Percentiles rank a stretch among this genome's conserved stretches.
Conservation (phyloP, 1,284 basidiomycete species). For the Naganishia liquefaciens region DNA sequence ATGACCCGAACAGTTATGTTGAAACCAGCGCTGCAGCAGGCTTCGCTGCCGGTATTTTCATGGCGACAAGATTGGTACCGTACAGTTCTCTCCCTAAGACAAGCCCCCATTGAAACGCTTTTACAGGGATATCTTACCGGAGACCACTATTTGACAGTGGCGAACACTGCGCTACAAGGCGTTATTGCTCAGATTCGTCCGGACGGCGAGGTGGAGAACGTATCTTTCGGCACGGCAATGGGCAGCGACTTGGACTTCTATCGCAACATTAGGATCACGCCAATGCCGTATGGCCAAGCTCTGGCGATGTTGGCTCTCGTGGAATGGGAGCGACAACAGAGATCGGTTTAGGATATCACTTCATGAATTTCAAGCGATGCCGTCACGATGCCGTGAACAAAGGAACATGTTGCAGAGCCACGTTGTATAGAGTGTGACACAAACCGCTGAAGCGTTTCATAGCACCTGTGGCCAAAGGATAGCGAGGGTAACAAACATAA, state of each 20-base stretch:
- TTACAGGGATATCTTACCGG: slow-evolving; percentile 49
- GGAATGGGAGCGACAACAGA: slow-evolving; percentile 47
- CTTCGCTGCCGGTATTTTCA: slow-evolving; percentile 64
- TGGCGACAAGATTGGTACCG: slow-evolving; percentile 58
- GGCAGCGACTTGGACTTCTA: slow-evolving; percentile 62
- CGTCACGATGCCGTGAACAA: too few relatives aligned
- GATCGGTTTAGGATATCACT: not conserved
- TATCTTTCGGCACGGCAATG: slow-evolving; percentile 65
- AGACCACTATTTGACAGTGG: slow-evolving; percentile 56
- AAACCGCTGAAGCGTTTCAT: too few relatives aligned
- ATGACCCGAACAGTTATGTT: slow-evolving; percentile 62
- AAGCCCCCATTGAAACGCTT: not conserved
- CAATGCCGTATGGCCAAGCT: slow-evolving; percentile 68
- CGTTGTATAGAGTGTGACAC: too few relatives aligned
- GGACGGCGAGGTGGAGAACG: slow-evolving; percentile 61
- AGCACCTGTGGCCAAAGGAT: too few relatives aligned
- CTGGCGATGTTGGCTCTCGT: slow-evolving; percentile 57
- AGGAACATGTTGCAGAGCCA: too few relatives aligned
- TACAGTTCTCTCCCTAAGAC: not conserved
- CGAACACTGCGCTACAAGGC: slow-evolving; percentile 60
- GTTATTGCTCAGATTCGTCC: slow-evolving; percentile 61
- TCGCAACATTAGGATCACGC: slow-evolving; percentile 62
- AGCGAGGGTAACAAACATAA: too few relatives aligned
- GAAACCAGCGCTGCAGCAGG: slow-evolving; percentile 65
- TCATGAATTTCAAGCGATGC: too few relatives aligned